phyloP scores from a whole-genome alignment of 1,284 basidiomycete genomes.

The Pseudozyma hubeiensis region DNA sequence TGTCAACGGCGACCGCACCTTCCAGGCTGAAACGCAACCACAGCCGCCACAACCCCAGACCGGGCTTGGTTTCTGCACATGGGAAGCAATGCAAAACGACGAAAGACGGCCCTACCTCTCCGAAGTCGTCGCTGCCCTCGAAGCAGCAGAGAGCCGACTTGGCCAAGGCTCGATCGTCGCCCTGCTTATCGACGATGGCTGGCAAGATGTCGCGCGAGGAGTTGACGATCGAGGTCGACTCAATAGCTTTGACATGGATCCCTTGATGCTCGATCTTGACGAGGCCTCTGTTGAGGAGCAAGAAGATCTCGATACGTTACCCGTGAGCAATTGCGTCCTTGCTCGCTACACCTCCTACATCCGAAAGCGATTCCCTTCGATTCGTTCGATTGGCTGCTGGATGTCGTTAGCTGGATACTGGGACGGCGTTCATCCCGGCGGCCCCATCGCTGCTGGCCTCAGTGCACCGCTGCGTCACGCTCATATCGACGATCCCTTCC shows the following conservation, averaged over 20 bases:
- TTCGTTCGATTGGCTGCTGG: conserved; percentile 41
- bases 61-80: conserved; percentile 48
- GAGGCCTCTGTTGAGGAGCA: background rate
- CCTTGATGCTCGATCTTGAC: conserved; percentile 22
- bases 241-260: conserved; percentile 37
- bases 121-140: conserved; percentile 33
- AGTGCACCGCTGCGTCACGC: conserved; percentile 22
- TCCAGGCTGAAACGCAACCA: conserved; percentile 3
- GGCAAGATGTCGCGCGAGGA: conserved; percentile 32
- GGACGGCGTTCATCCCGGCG: conserved; percentile 40
- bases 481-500: conserved; percentile 26
- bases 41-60: conserved; percentile 4
- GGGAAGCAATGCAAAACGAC: conserved; percentile 42
- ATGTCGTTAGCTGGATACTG: conserved; percentile 48
- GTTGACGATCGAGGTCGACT: conserved; percentile 29
- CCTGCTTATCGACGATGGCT: conserved; percentile 49
- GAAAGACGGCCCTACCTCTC: conserved; percentile 34
- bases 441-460: conserved; percentile 29
- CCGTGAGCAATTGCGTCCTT: conserved; percentile 2
- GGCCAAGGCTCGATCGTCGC: conserved; percentile 31
- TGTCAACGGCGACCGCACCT: conserved; percentile 20
- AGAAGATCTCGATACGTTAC: background rate
- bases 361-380: conserved; percentile 30
- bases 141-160: conserved; percentile 22
- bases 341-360: conserved; percentile 27